Evolutionary conservation across 192 early-diverging fungal genomes (phyloP).

Genomic region (Rhizoclosmatium sp.): DNA sequence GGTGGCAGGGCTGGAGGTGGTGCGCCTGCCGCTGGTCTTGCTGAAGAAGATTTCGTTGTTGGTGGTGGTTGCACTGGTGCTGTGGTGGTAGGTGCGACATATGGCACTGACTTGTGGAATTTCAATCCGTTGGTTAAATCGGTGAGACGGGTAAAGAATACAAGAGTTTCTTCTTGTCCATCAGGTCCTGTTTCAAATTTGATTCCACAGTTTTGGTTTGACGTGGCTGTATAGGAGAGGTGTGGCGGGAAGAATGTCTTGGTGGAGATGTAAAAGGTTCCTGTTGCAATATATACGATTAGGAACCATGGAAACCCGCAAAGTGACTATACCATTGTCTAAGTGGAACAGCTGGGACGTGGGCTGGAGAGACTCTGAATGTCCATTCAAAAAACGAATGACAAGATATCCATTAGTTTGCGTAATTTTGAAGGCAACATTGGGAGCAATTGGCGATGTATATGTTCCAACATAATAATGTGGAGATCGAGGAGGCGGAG

Average conservation of each 20-base stretch:
- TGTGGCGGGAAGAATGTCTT: slow-evolving; percentile 10
- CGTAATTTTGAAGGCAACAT: slow-evolving; percentile 19
- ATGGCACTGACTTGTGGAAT: slow-evolving; percentile 17
- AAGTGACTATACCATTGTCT: slow-evolving; percentile 18
- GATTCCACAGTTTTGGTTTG: slow-evolving; percentile 12
- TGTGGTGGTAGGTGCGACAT: not conserved
- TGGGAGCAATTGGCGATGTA: not conserved
- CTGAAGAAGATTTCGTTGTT: not conserved
- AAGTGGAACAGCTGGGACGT: not conserved
- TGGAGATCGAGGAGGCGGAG: slow-evolving; percentile 18
- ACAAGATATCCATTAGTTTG: slow-evolving; percentile 3
- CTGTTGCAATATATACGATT: not conserved
- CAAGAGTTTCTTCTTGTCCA: slow-evolving; percentile 2
- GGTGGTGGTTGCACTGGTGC: not conserved
- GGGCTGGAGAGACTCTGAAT: slow-evolving; percentile 15
- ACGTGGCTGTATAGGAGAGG: not conserved
- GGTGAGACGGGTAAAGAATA: not conserved
- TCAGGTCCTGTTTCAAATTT: slow-evolving; percentile 26
- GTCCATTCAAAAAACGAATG: slow-evolving; percentile 20
- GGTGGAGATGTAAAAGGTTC: slow-evolving; percentile 9
- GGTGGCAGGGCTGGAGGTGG: slow-evolving; percentile 22
- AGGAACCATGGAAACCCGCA: not conserved
- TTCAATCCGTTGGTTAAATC: not conserved
- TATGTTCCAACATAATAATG: slow-evolving; percentile 28
- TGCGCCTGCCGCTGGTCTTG: not conserved